These are phyloP conservation scores for Dothistroma pini DNA, from an alignment of 2,329 filamentous ascomycete species.

Conservation along the genomic window DNA sequence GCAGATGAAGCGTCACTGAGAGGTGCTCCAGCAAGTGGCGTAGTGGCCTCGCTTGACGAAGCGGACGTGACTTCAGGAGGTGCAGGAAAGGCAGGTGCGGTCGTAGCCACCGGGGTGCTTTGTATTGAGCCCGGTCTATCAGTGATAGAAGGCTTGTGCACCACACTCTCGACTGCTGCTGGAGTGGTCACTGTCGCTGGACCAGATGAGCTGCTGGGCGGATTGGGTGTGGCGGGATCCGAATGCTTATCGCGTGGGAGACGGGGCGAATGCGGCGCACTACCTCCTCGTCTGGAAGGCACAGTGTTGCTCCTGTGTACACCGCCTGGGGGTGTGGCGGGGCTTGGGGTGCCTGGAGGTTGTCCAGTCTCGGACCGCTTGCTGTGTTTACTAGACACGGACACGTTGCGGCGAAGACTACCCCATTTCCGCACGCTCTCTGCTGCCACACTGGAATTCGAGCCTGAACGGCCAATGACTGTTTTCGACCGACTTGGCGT, in stretches of 20 bases:
- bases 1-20: constrained; percentile 31
- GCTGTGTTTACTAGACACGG: constrained; percentile 85
- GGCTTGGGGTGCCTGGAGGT: constrained; percentile 58
- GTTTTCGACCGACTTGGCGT: constrained; percentile 49
- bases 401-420: constrained; percentile 79
- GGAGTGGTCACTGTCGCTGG: constrained; percentile 9
- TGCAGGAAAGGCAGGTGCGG: constrained; percentile 32
- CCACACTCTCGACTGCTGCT: constrained; percentile 12
- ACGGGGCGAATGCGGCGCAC: constrained; percentile 63
- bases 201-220: constrained; percentile 11
- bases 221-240: constrained; percentile 49
- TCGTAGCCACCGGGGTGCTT: constrained; percentile 26
- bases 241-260: constrained; percentile 55
- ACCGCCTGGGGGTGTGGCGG: constrained; percentile 41
- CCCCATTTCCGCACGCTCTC: constrained; percentile 81
- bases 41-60: constrained; percentile 39
- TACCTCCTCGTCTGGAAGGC: constrained; percentile 71
- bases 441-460: constrained; percentile 82
- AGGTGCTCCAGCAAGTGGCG: constrained; percentile 29
- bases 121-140: constrained; percentile 29
- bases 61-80: constrained; percentile 40
- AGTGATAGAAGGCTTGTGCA: constrained; percentile 23
- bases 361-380: constrained; percentile 67
- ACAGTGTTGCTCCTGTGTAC: constrained; percentile 86
- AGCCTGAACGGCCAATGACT: constrained; percentile 69